A percentile compares a stretch with the other conserved stretches of the same genome.
phyloP scores from a whole-genome alignment of 2,329 filamentous ascomycete species.

The Xylariaceae sp. region DNA sequence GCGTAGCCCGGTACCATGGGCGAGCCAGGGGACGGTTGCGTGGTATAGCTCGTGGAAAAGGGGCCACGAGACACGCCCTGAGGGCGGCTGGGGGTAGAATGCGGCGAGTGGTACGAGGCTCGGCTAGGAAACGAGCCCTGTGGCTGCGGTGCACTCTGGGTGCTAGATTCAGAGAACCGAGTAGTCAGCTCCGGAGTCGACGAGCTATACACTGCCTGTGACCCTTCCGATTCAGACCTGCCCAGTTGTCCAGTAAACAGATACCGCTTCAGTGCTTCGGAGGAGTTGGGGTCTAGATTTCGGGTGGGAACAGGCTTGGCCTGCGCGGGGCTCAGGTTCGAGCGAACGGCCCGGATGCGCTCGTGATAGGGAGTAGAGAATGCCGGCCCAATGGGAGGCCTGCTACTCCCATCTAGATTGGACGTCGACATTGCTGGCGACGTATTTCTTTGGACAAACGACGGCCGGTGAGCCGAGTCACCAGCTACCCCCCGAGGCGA shows the following conservation, averaged over 20 bases:
- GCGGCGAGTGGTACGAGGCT: constrained; percentile 9
- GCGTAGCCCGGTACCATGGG: constrained; percentile 17
- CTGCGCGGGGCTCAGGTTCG: constrained; percentile 23
- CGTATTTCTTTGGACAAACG: constrained; percentile 38
- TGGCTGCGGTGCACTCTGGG: too few species aligned
- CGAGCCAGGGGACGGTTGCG: background rate
- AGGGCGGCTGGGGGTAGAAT: constrained; percentile 11
- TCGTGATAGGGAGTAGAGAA: constrained; percentile 64
- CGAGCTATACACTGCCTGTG: constrained; percentile 7
- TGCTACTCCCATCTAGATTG: constrained; percentile 60
- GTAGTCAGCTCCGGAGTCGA: constrained; percentile 1
- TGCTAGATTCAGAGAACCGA: too few species aligned
- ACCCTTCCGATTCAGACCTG: constrained; percentile 5
- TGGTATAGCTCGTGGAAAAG: background rate
- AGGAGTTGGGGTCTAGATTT: constrained; percentile 28
- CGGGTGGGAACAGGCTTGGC: constrained; percentile 16
- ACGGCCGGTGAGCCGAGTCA: constrained; percentile 25
- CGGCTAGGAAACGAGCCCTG: constrained; percentile 2
- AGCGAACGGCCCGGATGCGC: constrained; percentile 52
- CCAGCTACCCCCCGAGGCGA: constrained; percentile 31
- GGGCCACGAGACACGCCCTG: constrained; percentile 27
- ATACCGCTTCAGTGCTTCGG: constrained; percentile 53
- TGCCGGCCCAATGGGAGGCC: constrained; percentile 54
- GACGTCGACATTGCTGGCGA: constrained; percentile 57
- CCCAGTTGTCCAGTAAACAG: constrained; percentile 40